These are phyloP conservation scores for Hanseniaspora hatyaiensis DNA, from an alignment of 805 yeast species.

Conservation along the genomic window DNA sequence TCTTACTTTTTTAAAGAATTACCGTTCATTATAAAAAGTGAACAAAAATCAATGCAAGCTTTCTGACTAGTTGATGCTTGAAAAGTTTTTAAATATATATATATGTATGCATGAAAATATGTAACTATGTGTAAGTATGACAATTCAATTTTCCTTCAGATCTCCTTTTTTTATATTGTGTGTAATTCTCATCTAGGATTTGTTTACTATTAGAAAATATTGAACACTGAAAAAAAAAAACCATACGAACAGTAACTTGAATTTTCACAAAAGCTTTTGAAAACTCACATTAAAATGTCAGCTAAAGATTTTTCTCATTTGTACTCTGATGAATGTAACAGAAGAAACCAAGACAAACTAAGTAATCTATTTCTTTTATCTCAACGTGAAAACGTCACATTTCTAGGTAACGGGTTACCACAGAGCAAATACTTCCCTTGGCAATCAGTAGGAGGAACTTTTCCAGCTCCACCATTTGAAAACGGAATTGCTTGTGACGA, in stretches of 20 bases:
- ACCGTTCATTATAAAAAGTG: too few species aligned
- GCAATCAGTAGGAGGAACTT: conserved; percentile 55
- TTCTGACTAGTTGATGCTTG: too few species aligned
- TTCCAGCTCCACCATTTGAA: conserved; percentile 70
- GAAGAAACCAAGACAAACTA: conserved; percentile 70
- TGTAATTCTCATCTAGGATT: too few species aligned
- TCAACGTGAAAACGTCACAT: conserved; percentile 61
- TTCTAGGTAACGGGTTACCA: conserved; percentile 94
- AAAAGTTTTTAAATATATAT: too few species aligned
- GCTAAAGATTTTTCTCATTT: conserved; percentile 70
- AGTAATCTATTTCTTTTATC: conserved; percentile 77
- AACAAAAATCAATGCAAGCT: too few species aligned
- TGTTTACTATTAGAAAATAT: background rate
- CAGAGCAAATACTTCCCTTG: conserved; percentile 86
- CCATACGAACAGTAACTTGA: too few species aligned
- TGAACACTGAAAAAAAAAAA: background rate
- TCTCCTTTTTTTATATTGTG: background rate
- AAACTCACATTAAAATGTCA: background rate
- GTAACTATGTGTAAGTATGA: background rate
- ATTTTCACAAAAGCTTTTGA: too few species aligned
- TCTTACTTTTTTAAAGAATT: too few species aligned
- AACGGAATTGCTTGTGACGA: conserved; percentile 53
- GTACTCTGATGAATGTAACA: conserved; percentile 65
- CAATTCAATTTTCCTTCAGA: background rate
- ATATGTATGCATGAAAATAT: too few species aligned